Evolutionary conservation across 495 filamentous ascomycete species (phyloP).

Genomic region (Xylaria venustula): DNA sequence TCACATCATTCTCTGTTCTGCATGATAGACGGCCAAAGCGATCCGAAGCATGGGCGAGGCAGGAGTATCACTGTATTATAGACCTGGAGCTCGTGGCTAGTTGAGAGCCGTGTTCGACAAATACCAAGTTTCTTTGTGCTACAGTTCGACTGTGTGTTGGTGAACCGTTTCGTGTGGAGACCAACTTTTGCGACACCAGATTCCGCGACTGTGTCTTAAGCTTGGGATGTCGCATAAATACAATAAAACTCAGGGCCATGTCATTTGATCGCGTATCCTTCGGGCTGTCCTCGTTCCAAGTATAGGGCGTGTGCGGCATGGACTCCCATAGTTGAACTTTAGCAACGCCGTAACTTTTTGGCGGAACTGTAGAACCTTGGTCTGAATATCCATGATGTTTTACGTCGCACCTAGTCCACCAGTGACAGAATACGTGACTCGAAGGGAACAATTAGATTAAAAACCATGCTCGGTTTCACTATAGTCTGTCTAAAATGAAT

Average conservation of each 20-base stretch:
- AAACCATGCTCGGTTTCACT: too few relatives aligned
- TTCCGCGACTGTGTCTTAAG: not conserved
- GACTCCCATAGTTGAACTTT: too few relatives aligned
- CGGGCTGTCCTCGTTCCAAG: too few relatives aligned
- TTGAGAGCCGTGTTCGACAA: constrained; percentile 17
- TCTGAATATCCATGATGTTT: too few relatives aligned
- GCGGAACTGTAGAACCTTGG: too few relatives aligned
- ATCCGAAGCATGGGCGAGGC: constrained; percentile 20
- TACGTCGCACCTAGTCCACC: too few relatives aligned
- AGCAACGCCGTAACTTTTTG: too few relatives aligned
- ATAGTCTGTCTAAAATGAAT: too few relatives aligned
- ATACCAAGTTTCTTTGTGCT: constrained; percentile 15
- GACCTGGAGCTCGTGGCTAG: constrained; percentile 21
- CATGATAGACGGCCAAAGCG: constrained; percentile 23
- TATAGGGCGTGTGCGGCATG: too few relatives aligned
- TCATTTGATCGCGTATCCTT: not conserved
- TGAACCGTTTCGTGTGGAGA: not conserved
- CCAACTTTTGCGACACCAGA: not conserved
- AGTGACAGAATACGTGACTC: too few relatives aligned
- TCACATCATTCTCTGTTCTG: constrained; percentile 11
- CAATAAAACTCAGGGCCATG: not conserved
- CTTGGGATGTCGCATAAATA: not conserved
- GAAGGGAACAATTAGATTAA: too few relatives aligned
- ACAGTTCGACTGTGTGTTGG: not conserved
- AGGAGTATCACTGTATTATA: constrained; percentile 27